Conservation (phyloP, 2,329 filamentous ascomycete genomes). For the Sarocladium oryzae region DNA sequence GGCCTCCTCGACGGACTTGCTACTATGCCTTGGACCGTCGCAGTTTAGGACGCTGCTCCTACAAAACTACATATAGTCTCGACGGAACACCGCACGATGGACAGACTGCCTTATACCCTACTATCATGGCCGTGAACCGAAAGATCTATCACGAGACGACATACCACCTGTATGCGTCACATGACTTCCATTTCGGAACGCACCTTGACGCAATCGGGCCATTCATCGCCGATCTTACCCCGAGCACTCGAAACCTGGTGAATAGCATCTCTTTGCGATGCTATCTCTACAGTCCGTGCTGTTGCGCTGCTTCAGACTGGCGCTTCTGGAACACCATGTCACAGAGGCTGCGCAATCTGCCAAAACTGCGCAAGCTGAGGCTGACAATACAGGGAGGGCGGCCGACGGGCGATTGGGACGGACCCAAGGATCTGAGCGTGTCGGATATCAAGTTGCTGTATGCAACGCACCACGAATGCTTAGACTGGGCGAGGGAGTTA, state of each 20-base stretch:
- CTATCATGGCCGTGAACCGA: conserved; percentile 39
- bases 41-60: conserved; percentile 31
- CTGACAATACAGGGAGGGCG: conserved; percentile 51
- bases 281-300: conserved; percentile 43
- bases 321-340: conserved; percentile 51
- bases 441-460: conserved; percentile 41
- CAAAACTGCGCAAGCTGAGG: conserved; percentile 35
- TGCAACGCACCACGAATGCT: conserved; percentile 37
- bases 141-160: conserved; percentile 49
- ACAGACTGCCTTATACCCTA: conserved; percentile 28
- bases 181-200: conserved; percentile 53
- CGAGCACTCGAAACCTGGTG: conserved; percentile 39
- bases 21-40: conserved; percentile 36
- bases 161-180: conserved; percentile 46
- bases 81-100: neutral
- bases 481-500: conserved; percentile 54
- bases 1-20: conserved; percentile 21
- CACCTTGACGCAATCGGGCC: conserved; percentile 54
- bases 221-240: conserved; percentile 51
- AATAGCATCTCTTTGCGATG: conserved; percentile 41
- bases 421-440: conserved; percentile 36
- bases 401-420: conserved; percentile 43
- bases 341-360: conserved; percentile 34
- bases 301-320: conserved; percentile 27
- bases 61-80: conserved; percentile 47